Evolutionary conservation across 1,284 basidiomycete species (phyloP), one percentile per base, ranked within the genome.

Genomic region (Chondrostereum purpureum): DNA sequence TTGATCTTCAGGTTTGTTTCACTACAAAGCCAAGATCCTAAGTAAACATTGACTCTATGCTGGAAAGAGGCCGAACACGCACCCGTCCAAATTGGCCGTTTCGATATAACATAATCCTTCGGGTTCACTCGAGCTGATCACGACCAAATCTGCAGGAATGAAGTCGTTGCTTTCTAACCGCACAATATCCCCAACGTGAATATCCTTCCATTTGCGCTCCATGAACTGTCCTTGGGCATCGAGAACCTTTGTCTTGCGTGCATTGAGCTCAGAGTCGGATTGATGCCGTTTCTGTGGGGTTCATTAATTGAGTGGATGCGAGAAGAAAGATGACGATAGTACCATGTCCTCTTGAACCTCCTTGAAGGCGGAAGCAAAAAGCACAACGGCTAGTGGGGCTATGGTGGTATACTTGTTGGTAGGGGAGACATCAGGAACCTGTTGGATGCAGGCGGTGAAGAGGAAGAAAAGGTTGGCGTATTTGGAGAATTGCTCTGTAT

Each of bases 1-100:
- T 99, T 98, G 68, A 99, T 98, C 72, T 99, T 99, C 54, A 99
- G 75, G 60, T 99, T 99, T 4, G 96, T 99, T 70, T 99, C 95
- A 18, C 92, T 92, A 53, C 1, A n/a, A 34, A 35, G 39, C n/a
- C n/a, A 20, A 36, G 18, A 40, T 14, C 31, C 22, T 8, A 12
- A 37, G 11, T 47, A 3, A 41, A 19, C 39, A 24, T 13, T 16
- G 23, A 11, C 10, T 17, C 38, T 12, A 6, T 11, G 13, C 16
- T 12, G 3, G 22, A n/a, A n/a, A n/a, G n/a, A n/a, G 24, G 34
- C 39, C 18, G 1, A 18, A 33, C n/a, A 66, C 83, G 55, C 55
- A 92, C 88, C 94, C 95, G 58, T 99, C 96, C 17, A 99, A 74
- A 63, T 99, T 99, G 23, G 90, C 89, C 0, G 95, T 99, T 66